Conservation (phyloP, 1,139 yeast species). For the Lodderomyces orthopsilosis region DNA sequence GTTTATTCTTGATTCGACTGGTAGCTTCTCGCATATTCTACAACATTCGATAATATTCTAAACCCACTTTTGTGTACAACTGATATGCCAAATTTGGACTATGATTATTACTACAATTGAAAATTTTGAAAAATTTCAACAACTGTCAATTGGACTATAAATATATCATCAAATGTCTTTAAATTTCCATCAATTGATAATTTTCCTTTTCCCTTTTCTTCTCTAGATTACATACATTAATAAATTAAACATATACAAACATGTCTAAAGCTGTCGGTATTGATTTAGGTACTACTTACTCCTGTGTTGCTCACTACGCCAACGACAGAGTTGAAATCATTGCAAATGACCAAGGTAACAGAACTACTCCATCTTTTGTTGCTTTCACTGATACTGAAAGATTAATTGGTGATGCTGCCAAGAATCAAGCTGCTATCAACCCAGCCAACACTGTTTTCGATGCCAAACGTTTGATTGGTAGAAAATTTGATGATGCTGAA, state of each 20-base stretch:
- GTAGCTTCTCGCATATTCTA: slow-evolving; percentile 6
- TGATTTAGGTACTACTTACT: slow-evolving; percentile 83
- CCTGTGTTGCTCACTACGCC: slow-evolving; percentile 81
- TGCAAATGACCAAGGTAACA: slow-evolving; percentile 54
- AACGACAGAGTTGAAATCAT: slow-evolving; percentile 68
- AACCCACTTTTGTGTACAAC: slow-evolving; percentile 3
- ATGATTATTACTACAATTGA: neutral
- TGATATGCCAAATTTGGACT: slow-evolving; percentile 4
- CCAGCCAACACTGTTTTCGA: slow-evolving; percentile 79
- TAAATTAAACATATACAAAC: slow-evolving; percentile 15
- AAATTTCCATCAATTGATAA: neutral
- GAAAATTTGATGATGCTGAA: slow-evolving; percentile 67
- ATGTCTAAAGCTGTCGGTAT: slow-evolving; percentile 77
- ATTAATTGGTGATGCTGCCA: slow-evolving; percentile 92
- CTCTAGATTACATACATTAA: slow-evolving; percentile 3
- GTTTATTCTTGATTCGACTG: neutral
- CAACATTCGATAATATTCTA: slow-evolving; percentile 8
- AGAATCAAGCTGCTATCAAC: slow-evolving; percentile 86
- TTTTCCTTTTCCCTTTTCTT: slow-evolving; percentile 6
- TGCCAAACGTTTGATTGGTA: slow-evolving; percentile 84
- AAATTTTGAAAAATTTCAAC: slow-evolving; percentile 1
- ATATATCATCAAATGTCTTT: slow-evolving; percentile 1
- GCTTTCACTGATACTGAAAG: slow-evolving; percentile 85
- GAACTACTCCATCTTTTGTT: slow-evolving; percentile 95
- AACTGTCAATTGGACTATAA: slow-evolving; percentile 1